Evolutionary conservation across 768 basidiomycete species (phyloP).

Genomic region (Suillus paluster): DNA sequence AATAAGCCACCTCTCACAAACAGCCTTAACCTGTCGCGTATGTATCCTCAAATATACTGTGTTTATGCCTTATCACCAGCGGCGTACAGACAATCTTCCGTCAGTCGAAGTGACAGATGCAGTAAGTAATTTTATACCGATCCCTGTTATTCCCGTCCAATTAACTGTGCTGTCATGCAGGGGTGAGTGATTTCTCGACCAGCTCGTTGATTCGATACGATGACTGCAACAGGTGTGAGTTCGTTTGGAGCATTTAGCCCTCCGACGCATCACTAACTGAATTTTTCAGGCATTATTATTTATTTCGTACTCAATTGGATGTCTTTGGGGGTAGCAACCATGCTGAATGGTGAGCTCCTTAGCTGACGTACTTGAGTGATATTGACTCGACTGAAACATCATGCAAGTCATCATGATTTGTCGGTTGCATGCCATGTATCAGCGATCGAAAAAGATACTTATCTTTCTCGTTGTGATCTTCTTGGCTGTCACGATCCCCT

Average conservation of each 20-base stretch:
- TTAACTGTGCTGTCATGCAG: background rate
- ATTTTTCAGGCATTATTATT: background rate
- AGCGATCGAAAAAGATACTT: background rate
- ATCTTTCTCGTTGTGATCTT: background rate
- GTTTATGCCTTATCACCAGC: too few species aligned
- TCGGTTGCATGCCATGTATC: conserved; percentile 1
- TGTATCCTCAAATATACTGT: too few species aligned
- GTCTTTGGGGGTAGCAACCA: background rate
- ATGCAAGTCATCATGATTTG: background rate
- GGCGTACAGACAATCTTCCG: background rate
- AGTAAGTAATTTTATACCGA: background rate
- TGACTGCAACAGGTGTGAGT: background rate
- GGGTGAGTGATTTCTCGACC: background rate
- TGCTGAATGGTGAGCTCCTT: background rate
- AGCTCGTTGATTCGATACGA: background rate
- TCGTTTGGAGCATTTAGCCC: background rate
- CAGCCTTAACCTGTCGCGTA: too few species aligned
- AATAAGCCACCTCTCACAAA: too few species aligned
- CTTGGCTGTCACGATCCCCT: background rate
- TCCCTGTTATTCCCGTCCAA: background rate
- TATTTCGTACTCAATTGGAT: background rate
- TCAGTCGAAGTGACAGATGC: background rate
- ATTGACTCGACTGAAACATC: background rate
- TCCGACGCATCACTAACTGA: background rate
- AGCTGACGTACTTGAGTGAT: background rate